phyloP scores from a whole-genome alignment of 2,329 filamentous ascomycete genomes.

The Fonsecaea pugnacius region DNA sequence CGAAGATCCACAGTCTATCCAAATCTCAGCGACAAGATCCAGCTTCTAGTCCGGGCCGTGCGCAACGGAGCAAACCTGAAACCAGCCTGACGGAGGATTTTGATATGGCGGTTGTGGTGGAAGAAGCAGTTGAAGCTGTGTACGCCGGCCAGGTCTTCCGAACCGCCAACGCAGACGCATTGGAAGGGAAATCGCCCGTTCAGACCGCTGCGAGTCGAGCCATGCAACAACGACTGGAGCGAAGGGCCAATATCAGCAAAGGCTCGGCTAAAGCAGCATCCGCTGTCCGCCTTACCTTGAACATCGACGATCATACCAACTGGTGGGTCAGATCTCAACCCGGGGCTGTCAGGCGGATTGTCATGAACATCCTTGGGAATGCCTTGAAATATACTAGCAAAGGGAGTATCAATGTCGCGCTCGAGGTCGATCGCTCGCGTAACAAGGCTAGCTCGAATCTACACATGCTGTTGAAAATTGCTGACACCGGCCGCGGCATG shows the following conservation, averaged over 20 bases:
- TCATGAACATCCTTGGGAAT: conserved; percentile 68
- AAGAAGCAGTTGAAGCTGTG: conserved; percentile 58
- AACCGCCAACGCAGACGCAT: conserved; percentile 23
- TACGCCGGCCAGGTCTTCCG: conserved; percentile 52
- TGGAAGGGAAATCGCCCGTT: conserved; percentile 23
- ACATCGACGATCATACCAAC: conserved; percentile 54
- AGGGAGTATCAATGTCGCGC: conserved; percentile 55
- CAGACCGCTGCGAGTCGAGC: conserved; percentile 26
- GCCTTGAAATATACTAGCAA: conserved; percentile 64
- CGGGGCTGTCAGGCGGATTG: conserved; percentile 59
- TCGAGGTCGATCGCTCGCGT: conserved; percentile 43
- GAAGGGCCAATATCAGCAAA: conserved; percentile 22
- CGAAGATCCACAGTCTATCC: conserved; percentile 56
- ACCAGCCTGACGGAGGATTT: conserved; percentile 42
- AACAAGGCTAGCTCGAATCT: conserved; percentile 41
- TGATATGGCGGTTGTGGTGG: conserved; percentile 39
- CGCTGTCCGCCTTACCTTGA: conserved; percentile 49
- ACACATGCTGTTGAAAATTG: conserved; percentile 53
- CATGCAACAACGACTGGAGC: conserved; percentile 17
- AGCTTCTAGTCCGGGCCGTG: conserved; percentile 3
- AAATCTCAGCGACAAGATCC: conserved; percentile 17
- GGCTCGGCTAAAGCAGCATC: conserved; percentile 5
- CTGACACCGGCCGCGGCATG: conserved; percentile 70
- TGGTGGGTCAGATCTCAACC: conserved; percentile 63
- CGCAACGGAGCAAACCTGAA: conserved; percentile 22